Base-by-base conservation (phyloP, 2,329 filamentous ascomycete genomes). In the Dendrostoma leiphaemia region DNA sequence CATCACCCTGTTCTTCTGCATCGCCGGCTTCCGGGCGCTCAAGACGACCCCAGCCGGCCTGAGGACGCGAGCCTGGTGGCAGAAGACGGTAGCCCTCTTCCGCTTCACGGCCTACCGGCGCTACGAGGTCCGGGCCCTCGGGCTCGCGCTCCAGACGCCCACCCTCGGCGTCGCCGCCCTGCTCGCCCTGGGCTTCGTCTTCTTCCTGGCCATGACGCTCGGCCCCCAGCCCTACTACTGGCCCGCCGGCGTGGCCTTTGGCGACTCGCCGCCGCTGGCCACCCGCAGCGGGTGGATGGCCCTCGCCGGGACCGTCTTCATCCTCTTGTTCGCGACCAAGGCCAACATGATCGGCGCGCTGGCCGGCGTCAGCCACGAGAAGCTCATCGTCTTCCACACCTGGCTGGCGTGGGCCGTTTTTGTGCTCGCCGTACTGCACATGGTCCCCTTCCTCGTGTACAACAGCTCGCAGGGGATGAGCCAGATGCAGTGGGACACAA, bases 301-400 rank as follows among this genome's bases (percentile, higher is more conserved):
- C 6, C 50, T 52, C 6, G 50, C 28, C 6, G 23, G 32, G 21
- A 52, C 32, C 8, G 41, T 41, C 26, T 52, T 52, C 24, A 24
- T 52, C 6, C 38, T 52, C 35, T 15, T 46, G 5, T 46, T 47
- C n/a, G 50, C 50, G 10, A 41, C 41, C 28, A 52, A 52, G 50
- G 50, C 43, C 24, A 52, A 52, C 31, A 35, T 52, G 31, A 52
- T 52, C n/a, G 43, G 21, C 12, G n/a, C 43, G 15, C 26, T 45
- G 31, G 28, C 50, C 23, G 50, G 50, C 9, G 50, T 52, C 41
- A 46, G 41, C 32, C 50, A 52, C 19, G 50, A 52, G 41, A 52
- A 47, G 50, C 41, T 52, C 26, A 45, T 46, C 7, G 50, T 52
- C 23, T 52, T 52, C 34, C 50, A 52, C 26, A 21, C 32, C n/a